A percentile compares a stretch with the other conserved stretches of the same genome.
These are phyloP conservation scores for Mycoemilia scoparia DNA, from an alignment of 192 early-diverging fungal genomes.

Conservation along the genomic window DNA sequence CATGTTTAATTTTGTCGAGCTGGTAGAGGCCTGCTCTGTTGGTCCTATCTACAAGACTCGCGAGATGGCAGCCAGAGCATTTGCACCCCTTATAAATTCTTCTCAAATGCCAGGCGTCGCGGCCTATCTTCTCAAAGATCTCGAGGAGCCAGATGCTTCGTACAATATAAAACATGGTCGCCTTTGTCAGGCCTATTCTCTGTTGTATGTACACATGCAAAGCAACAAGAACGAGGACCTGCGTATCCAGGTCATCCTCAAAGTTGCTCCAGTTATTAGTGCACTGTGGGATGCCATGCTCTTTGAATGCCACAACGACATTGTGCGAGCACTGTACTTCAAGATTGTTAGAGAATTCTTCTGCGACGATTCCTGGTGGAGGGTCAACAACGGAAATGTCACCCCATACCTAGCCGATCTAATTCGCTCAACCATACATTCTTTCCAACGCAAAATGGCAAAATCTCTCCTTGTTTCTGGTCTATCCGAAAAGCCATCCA, in stretches of 20 bases:
- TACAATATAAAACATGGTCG: conserved; percentile 64
- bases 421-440: no score
- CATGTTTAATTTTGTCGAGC: conserved; percentile 30
- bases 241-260: conserved; percentile 21
- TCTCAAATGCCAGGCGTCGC: conserved; percentile 20
- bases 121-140: conserved; percentile 26
- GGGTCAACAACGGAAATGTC: no score
- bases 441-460: no score
- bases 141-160: conserved; percentile 26
- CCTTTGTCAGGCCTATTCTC: conserved; percentile 49
- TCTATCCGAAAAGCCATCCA: no score
- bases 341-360: conserved; percentile 32
- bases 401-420: no score
- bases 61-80: conserved; percentile 70
- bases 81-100: conserved; percentile 55
- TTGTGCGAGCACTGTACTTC: conserved; percentile 31
- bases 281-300: conserved; percentile 15
- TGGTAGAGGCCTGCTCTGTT: conserved; percentile 25
- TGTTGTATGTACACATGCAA: conserved; percentile 39
- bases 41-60: conserved; percentile 44
- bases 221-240: conserved; percentile 18
- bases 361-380: no score
- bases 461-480: no score
- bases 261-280: conserved; percentile 23
- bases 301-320: conserved; percentile 7